A percentile compares a stretch with the other conserved stretches of the same genome.
These are phyloP conservation scores for Geotrichum candidum DNA, from an alignment of 1,139 yeast species.

Conservation along the genomic window DNA sequence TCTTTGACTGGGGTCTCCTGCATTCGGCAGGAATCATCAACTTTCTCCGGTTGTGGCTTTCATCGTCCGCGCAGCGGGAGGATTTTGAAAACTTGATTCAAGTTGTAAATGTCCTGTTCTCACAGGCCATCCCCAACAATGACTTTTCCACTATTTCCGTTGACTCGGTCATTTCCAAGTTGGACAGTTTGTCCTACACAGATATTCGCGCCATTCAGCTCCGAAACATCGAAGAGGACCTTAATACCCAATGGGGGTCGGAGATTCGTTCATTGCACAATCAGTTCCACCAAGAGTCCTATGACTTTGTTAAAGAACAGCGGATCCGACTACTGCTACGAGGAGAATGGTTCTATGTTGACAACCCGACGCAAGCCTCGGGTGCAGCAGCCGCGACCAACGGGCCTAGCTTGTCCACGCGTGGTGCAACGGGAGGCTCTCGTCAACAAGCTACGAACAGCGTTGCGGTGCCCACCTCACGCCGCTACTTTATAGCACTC, in stretches of 20 bases:
- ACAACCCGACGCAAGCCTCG: constrained; percentile 40
- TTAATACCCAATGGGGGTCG: constrained; percentile 34
- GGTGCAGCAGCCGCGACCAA: neutral
- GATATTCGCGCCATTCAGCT: constrained; percentile 56
- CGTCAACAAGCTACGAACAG: neutral
- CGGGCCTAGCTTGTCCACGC: neutral
- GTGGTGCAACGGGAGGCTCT: constrained; percentile 3
- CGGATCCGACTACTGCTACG: constrained; percentile 63
- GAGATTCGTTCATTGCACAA: constrained; percentile 47
- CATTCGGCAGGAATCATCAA: constrained; percentile 52
- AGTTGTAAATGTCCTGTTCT: constrained; percentile 36
- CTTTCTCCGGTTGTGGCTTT: constrained; percentile 62
- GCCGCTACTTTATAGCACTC: constrained; percentile 54
- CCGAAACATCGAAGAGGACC: constrained; percentile 37
- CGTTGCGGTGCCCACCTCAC: constrained; percentile 29
- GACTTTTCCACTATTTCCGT: constrained; percentile 22
- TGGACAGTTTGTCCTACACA: constrained; percentile 43
- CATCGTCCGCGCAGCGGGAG: constrained; percentile 49
- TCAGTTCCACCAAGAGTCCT: constrained; percentile 52
- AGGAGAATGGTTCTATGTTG: constrained; percentile 82
- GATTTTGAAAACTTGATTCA: constrained; percentile 49
- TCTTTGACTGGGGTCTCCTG: constrained; percentile 52
- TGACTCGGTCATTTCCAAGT: constrained; percentile 23
- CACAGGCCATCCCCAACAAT: constrained; percentile 32
- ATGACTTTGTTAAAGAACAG: constrained; percentile 74